phyloP scores from a whole-genome alignment of 2,329 filamentous ascomycete species.

The Ophiostoma populinum region DNA sequence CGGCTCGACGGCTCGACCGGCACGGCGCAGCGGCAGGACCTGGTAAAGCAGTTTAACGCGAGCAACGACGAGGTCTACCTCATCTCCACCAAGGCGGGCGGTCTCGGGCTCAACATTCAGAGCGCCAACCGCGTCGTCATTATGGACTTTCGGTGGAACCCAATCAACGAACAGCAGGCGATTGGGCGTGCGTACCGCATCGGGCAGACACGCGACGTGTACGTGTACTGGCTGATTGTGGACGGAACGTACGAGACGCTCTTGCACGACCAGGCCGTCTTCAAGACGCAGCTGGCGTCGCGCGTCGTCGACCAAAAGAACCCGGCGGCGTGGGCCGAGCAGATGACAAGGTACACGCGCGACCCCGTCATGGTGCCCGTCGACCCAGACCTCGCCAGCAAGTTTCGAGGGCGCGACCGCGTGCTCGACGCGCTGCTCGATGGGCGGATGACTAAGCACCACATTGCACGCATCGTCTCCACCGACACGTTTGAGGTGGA shows the following conservation, averaged over 20 bases:
- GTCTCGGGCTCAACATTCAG: slow-evolving; percentile 66
- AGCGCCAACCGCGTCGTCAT: slow-evolving; percentile 76
- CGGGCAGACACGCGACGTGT: slow-evolving; percentile 64
- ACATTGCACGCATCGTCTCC: slow-evolving; percentile 40
- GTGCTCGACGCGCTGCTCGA: slow-evolving; percentile 35
- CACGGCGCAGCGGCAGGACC: slow-evolving; percentile 40
- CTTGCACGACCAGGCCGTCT: slow-evolving; percentile 56
- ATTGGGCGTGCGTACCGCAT: slow-evolving; percentile 75
- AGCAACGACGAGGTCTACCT: slow-evolving; percentile 45
- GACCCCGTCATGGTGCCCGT: slow-evolving; percentile 34
- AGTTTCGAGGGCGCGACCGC: slow-evolving; percentile 42
- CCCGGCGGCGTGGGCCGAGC: slow-evolving; percentile 46
- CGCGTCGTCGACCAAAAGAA: slow-evolving; percentile 76
- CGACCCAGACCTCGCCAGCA: slow-evolving; percentile 27
- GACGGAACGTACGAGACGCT: slow-evolving; percentile 66
- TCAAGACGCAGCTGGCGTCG: slow-evolving; percentile 65
- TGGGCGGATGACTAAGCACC: slow-evolving; percentile 18
- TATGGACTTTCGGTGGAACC: slow-evolving; percentile 71
- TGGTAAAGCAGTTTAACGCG: slow-evolving; percentile 53
- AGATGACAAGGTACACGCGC: slow-evolving; percentile 39
- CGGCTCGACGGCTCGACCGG: slow-evolving; percentile 57
- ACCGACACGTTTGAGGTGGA: slow-evolving; percentile 61
- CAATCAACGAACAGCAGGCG: slow-evolving; percentile 68
- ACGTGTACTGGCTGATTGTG: slow-evolving; percentile 65
- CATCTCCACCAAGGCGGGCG: slow-evolving; percentile 71